A percentile compares a stretch with the other conserved stretches of the same genome.
phyloP scores from a whole-genome alignment of 768 basidiomycete genomes.

The Exsudoporus frostii region DNA sequence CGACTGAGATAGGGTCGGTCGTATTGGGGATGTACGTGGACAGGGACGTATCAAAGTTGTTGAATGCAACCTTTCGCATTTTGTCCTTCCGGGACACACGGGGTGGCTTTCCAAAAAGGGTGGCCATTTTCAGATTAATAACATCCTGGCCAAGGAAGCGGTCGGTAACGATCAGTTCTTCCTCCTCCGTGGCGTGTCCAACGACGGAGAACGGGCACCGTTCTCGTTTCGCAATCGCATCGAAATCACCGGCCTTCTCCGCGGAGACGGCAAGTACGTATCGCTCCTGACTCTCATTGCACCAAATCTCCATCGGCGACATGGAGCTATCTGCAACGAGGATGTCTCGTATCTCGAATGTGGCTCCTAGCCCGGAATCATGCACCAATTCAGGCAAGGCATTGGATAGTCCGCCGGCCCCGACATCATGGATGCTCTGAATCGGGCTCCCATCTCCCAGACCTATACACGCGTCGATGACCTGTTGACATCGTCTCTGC shows the following conservation, averaged over 20 bases:
- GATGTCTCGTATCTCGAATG: constrained; percentile 91
- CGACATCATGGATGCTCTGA: constrained; percentile 96
- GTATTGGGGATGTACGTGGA: constrained; percentile 55
- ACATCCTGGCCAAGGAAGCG: constrained; percentile 74
- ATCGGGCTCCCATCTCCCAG: constrained; percentile 67
- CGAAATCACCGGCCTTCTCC: constrained; percentile 60
- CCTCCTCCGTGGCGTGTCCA: constrained; percentile 77
- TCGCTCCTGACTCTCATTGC: constrained; percentile 97
- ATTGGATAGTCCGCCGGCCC: constrained; percentile 95
- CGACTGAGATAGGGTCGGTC: constrained; percentile 53
- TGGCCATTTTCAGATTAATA: constrained; percentile 89
- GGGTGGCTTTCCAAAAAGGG: constrained; percentile 94
- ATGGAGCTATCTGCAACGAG: constrained; percentile 88
- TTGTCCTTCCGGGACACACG: constrained; percentile 78
- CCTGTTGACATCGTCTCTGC: constrained; percentile 95
- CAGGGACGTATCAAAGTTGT: constrained; percentile 71
- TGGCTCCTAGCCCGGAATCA: constrained; percentile 88
- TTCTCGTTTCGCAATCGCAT: constrained; percentile 78
- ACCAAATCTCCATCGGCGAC: constrained; percentile 99
- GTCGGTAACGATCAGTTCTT: constrained; percentile 88
- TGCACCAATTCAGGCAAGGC: constrained; percentile 97
- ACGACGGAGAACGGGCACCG: constrained; percentile 93
- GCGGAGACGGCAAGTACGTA: constrained; percentile 90
- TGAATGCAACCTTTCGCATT: constrained; percentile 39
- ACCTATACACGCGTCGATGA: constrained; percentile 87